Conservation (phyloP, 1,284 basidiomycete genomes). For the Fistulinella cinereoalba region DNA sequence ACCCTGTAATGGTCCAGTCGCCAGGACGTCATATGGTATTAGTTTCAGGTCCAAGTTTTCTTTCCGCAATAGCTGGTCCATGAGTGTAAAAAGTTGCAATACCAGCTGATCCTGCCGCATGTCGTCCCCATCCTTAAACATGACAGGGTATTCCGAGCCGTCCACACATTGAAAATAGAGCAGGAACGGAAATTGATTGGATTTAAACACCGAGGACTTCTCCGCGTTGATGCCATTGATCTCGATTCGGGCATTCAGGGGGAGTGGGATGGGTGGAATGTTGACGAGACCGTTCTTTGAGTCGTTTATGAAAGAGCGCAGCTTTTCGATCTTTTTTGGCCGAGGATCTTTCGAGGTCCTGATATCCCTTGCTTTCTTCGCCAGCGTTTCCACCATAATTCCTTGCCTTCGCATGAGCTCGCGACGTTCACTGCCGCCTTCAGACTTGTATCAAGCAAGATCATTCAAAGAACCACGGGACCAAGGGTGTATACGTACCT, state of each 20-base stretch:
- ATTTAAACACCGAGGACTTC: conserved; percentile 96
- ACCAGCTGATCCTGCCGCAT: conserved; percentile 97
- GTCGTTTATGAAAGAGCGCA: conserved; percentile 81
- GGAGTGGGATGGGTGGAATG: conserved; percentile 80
- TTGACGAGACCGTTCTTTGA: conserved; percentile 77
- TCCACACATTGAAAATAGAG: conserved; percentile 85
- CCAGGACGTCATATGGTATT: conserved; percentile 91
- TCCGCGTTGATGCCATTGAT: conserved; percentile 87
- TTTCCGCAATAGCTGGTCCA: conserved; percentile 92
- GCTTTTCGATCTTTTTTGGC: conserved; percentile 96
- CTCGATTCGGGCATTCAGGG: conserved; percentile 82
- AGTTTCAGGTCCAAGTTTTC: conserved; percentile 95
- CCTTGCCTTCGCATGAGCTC: conserved; percentile 85
- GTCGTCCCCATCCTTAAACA: conserved; percentile 99
- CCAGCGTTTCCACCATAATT: conserved; percentile 81
- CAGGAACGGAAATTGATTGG: conserved; percentile 90
- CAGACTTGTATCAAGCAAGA: conserved; percentile 44
- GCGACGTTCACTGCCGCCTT: conserved; percentile 73
- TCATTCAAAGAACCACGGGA: background rate
- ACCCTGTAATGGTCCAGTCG: conserved; percentile 89
- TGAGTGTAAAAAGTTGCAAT: conserved; percentile 94
- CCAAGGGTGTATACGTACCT: conserved; percentile 49
- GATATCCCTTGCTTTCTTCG: conserved; percentile 82
- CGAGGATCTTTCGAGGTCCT: conserved; percentile 89
- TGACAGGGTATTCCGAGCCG: conserved; percentile 83